A percentile compares a stretch with the other conserved stretches of the same genome.
Evolutionary conservation across 345 rosid species (phyloP).

Genomic region (Salix viminalis): DNA sequence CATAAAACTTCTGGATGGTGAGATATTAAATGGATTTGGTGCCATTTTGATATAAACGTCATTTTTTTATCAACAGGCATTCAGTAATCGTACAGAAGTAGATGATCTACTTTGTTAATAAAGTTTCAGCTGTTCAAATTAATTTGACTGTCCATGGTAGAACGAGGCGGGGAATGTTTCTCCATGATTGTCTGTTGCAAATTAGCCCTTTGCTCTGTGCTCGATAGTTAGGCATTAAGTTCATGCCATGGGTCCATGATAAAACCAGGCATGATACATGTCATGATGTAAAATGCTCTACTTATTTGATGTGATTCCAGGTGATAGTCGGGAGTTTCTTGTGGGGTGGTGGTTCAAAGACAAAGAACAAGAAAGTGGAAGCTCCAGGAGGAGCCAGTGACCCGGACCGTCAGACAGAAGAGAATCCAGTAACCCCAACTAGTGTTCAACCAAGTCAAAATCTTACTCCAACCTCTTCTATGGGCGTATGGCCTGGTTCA

Average conservation of each 20-base stretch:
- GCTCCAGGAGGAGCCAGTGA: slow-evolving; percentile 44
- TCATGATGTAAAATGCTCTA: not conserved
- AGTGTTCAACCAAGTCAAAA: slow-evolving; percentile 51
- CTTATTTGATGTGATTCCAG: slow-evolving; percentile 31
- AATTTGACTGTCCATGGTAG: not conserved
- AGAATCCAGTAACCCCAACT: slow-evolving; percentile 39
- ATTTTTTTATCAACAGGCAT: not conserved
- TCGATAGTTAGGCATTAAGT: not conserved
- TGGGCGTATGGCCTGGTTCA: slow-evolving; percentile 73
- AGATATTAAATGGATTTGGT: not conserved
- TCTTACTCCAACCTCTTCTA: slow-evolving; percentile 46
- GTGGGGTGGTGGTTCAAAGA: slow-evolving; percentile 73
- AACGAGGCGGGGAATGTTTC: not conserved
- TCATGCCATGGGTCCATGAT: not conserved
- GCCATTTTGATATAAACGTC: not conserved
- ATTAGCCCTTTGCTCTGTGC: not conserved
- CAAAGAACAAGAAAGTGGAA: slow-evolving; percentile 63
- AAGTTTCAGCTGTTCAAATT: not conserved
- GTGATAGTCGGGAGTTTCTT: slow-evolving; percentile 91
- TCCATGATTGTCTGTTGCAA: not conserved
- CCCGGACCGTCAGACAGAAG: slow-evolving; percentile 35
- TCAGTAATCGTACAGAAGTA: not conserved
- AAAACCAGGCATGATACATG: not conserved
- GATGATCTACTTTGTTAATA: not conserved
- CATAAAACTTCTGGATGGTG: not conserved